Evolutionary conservation across 306 rosid species (phyloP), one percentile per base, ranked within the genome.

Genomic region (Acmispon strigosus): DNA sequence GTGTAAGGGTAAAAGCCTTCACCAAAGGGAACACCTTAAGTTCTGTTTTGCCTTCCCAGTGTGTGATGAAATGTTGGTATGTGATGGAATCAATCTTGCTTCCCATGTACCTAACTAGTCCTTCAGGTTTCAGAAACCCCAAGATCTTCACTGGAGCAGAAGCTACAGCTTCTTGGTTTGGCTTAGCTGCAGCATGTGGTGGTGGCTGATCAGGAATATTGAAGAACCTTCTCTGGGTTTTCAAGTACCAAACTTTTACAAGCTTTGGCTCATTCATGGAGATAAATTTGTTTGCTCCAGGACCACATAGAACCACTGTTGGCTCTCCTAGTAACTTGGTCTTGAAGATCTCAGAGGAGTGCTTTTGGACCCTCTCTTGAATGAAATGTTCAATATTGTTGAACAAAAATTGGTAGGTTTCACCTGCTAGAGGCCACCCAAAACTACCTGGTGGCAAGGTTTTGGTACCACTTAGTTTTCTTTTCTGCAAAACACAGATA

Each of bases 371-470:
- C 64, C 83, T 84, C 62, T 76, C 59, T 69, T 68, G 69, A 41
- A 89, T 78, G 48, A 86, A 86, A 1, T 64, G 24, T 39, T 83
- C 84, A 10, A 77, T 81, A 54, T 83, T 76, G 4, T 79, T 75
- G 55, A 80, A 88, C 39, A 84, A 54, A 68, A 88, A 67, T 72
- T 82, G 88, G 24, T 74, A 51, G 16, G 85, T 73, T 53, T 86
- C 96, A 3, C 89, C 89, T 18, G 84, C 37, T 15, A 86, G n/a
- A 2, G 91, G 91, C 86, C 84, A 89, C 5, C 91, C 96, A 76
- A 84, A 75, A 54, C 73, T 86, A 20, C 89, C 91, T 5, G 86
- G 95, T 16, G 95, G 95, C 15, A 86, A 80, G 58, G 18, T 80
- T 65, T 78, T 76, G 14, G 61, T 20, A 29, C 8, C 59, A 32